Evolutionary conservation across 2,329 filamentous ascomycete species (phyloP).

Genomic region (Curvularia eragrostidis): DNA sequence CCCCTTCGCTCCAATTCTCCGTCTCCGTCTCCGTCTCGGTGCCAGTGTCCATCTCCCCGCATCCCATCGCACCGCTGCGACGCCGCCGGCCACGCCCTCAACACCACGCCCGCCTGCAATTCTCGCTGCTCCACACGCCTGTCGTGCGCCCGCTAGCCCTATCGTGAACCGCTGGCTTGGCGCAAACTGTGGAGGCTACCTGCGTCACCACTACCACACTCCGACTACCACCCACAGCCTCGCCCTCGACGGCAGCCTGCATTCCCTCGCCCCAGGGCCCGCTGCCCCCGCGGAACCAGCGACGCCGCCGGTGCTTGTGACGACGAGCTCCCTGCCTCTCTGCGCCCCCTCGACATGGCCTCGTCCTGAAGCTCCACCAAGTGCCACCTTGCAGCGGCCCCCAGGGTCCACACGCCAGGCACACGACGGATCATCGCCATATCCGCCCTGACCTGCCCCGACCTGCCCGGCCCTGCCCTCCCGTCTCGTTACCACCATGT

Average conservation of each 20-base stretch:
- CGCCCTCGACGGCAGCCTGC: slow-evolving; percentile 11
- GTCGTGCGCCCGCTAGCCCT: slow-evolving; percentile 5
- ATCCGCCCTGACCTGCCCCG: neutral
- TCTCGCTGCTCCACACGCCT: slow-evolving; percentile 3
- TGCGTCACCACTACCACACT: slow-evolving; percentile 32
- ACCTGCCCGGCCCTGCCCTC: neutral
- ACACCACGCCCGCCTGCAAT: slow-evolving; percentile 1
- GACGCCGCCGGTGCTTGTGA: slow-evolving; percentile 28
- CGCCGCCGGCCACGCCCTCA: slow-evolving; percentile 9
- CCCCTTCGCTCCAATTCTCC: slow-evolving; percentile 10
- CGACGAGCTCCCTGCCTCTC: slow-evolving; percentile 3
- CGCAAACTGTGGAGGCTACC: slow-evolving; percentile 27
- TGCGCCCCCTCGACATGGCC: slow-evolving; percentile 33
- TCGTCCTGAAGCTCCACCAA: slow-evolving; percentile 16
- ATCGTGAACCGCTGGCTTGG: slow-evolving; percentile 28
- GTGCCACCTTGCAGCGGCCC: slow-evolving; percentile 13
- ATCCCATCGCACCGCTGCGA: slow-evolving; percentile 14
- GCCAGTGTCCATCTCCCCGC: neutral
- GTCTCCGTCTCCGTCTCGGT: slow-evolving; percentile 5
- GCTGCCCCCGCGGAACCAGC: slow-evolving; percentile 15
- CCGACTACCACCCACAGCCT: slow-evolving; percentile 8
- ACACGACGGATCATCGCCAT: slow-evolving; percentile 3
- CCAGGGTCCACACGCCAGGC: slow-evolving; percentile 6
- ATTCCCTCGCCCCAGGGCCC: slow-evolving; percentile 5
- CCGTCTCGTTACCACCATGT: slow-evolving; percentile 28